Percentiles rank a stretch among this genome's conserved stretches.
Evolutionary conservation across 2,329 filamentous ascomycete species (phyloP).

Genomic region (Aspergillus puulaauensis): DNA sequence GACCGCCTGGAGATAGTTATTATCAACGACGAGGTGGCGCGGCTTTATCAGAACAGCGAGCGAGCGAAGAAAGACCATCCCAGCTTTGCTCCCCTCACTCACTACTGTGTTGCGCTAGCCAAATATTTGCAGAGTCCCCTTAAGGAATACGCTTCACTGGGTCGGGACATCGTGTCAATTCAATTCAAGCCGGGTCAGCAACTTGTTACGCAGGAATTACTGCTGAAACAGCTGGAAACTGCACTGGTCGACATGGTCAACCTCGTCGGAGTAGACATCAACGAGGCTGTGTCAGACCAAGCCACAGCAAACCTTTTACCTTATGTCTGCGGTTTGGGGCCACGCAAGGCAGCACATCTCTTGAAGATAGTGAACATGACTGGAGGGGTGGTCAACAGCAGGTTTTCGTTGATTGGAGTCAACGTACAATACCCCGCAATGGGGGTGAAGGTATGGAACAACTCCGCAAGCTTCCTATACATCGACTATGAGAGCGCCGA

Average conservation of each 20-base stretch:
- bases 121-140: slow-evolving; percentile 93
- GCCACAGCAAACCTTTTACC: slow-evolving; percentile 86
- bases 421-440: slow-evolving; percentile 80
- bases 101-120: slow-evolving; percentile 87
- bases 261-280: slow-evolving; percentile 90
- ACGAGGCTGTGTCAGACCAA: slow-evolving; percentile 78
- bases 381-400: slow-evolving; percentile 77
- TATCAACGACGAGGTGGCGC: slow-evolving; percentile 95
- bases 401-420: slow-evolving; percentile 86
- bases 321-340: slow-evolving; percentile 87
- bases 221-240: slow-evolving; percentile 84
- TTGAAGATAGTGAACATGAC: slow-evolving; percentile 91
- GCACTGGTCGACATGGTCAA: slow-evolving; percentile 99
- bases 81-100: slow-evolving; percentile 70
- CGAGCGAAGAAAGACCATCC: slow-evolving; percentile 79
- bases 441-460: slow-evolving; percentile 89
- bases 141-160: slow-evolving; percentile 92
- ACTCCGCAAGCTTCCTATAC: slow-evolving; percentile 92
- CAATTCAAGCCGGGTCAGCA: slow-evolving; percentile 89
- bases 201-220: slow-evolving; percentile 81
- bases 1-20: slow-evolving; percentile 85
- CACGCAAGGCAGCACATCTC: slow-evolving; percentile 81
- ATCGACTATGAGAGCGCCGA: slow-evolving; percentile 85
- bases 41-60: slow-evolving; percentile 88
- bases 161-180: slow-evolving; percentile 81